Evolutionary conservation across 129 eudicot genomes (phyloP).

Genomic region (Pittosporum tobira): DNA sequence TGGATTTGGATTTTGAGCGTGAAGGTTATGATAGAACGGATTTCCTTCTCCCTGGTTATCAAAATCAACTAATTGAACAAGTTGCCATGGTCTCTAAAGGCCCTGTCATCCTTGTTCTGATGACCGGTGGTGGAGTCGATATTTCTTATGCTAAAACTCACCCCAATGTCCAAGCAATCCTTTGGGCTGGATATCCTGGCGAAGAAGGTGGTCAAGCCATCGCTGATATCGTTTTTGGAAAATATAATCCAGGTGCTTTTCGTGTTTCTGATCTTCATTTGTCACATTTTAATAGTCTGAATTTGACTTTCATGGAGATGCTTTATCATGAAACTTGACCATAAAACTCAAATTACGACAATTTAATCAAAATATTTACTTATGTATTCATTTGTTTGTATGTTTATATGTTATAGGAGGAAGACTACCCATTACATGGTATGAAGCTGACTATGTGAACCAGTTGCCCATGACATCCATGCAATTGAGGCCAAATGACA

Average conservation of each 20-base stretch:
- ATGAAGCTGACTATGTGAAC: background rate
- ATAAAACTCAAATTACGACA: too few relatives aligned
- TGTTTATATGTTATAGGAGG: constrained; percentile 18
- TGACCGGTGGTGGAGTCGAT: constrained; percentile 31
- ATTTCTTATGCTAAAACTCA: constrained; percentile 15
- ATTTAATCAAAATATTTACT: too few relatives aligned
- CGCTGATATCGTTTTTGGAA: constrained; percentile 35
- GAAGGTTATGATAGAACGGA: constrained; percentile 19
- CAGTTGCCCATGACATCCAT: too few relatives aligned
- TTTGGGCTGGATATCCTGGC: constrained; percentile 41
- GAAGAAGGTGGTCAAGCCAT: constrained; percentile 25
- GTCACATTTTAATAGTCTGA: too few relatives aligned
- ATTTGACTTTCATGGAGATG: too few relatives aligned
- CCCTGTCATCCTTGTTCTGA: constrained; percentile 27
- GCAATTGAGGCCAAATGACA: constrained; percentile 14
- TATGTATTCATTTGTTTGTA: background rate
- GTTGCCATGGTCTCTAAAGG: constrained; percentile 24
- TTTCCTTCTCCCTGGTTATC: constrained; percentile 32
- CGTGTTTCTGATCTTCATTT: too few relatives aligned
- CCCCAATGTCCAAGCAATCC: constrained; percentile 6
- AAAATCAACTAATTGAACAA: constrained; percentile 20
- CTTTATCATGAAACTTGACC: too few relatives aligned
- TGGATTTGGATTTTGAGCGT: constrained; percentile 16
- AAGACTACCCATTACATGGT: constrained; percentile 32
- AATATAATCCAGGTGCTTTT: constrained; percentile 24